Percentiles rank a stretch among this genome's conserved stretches.
Conservation (phyloP, 2,329 filamentous ascomycete genomes). For the Xylariaceae sp. region DNA sequence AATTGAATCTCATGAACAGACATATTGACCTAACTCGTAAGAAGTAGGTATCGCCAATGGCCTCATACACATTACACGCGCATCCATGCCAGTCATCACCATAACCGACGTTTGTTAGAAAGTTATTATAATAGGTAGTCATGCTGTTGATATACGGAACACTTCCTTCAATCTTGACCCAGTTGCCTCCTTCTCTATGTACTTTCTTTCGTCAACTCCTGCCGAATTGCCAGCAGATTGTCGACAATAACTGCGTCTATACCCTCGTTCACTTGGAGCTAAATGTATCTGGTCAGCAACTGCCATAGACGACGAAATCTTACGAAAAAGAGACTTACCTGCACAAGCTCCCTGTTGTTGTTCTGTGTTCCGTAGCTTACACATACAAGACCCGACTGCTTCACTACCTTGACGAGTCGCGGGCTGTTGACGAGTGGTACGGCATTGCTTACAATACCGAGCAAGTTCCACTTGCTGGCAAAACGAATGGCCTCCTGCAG, state of each 20-base stretch:
- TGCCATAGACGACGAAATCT: not conserved
- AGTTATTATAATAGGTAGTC: too few species aligned
- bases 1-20: too few species aligned
- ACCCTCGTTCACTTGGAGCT: constrained; percentile 87
- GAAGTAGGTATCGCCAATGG: too few species aligned
- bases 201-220: constrained; percentile 62
- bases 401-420: constrained; percentile 82
- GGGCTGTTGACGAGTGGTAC: constrained; percentile 87
- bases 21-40: too few species aligned
- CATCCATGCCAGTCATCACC: too few species aligned
- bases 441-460: constrained; percentile 85
- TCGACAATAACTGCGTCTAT: constrained; percentile 98
- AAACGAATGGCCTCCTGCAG: constrained; percentile 95
- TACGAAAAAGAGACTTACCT: constrained; percentile 52
- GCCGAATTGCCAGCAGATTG: constrained; percentile 84
- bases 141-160: too few species aligned
- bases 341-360: constrained; percentile 79
- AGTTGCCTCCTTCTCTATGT: not conserved
- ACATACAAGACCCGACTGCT: constrained; percentile 88
- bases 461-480: constrained; percentile 86
- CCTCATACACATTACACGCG: too few species aligned
- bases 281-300: constrained; percentile 9
- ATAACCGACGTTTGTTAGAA: too few species aligned
- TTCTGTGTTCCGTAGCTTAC: constrained; percentile 91
- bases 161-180: not conserved